Conservation (phyloP, 345 rosid genomes). For the Hevea brasiliensis region DNA sequence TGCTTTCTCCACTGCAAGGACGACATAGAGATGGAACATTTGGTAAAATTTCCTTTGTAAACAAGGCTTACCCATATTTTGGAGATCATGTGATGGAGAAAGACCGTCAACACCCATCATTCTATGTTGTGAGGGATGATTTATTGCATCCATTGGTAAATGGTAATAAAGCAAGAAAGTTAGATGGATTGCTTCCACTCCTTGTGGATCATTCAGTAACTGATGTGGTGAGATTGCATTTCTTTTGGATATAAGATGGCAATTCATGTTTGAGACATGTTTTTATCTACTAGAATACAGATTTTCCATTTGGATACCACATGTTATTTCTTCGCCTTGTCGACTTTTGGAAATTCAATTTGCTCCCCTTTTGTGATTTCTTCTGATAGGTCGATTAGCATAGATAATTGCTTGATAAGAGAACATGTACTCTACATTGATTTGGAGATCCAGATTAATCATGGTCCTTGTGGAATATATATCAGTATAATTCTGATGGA, state of each 20-base stretch:
- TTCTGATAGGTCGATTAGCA: neutral
- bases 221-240: slow-evolving; percentile 67
- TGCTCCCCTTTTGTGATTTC: neutral
- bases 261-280: neutral
- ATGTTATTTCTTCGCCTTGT: neutral
- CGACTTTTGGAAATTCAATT: neutral
- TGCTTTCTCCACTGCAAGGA: slow-evolving; percentile 33
- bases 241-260: slow-evolving; percentile 4
- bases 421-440: neutral
- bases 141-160: slow-evolving; percentile 83
- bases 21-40: slow-evolving; percentile 23
- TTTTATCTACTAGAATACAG: neutral
- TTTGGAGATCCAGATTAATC: neutral
- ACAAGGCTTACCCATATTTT: slow-evolving; percentile 41
- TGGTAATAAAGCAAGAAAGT: slow-evolving; percentile 91
- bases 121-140: slow-evolving; percentile 83
- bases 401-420: neutral
- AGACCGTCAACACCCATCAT: slow-evolving; percentile 38
- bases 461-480: neutral
- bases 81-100: slow-evolving; percentile 34
- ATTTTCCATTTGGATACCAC: neutral
- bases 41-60: slow-evolving; percentile 32
- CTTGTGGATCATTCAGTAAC: slow-evolving; percentile 59
- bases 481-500: neutral
- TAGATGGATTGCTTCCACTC: slow-evolving; percentile 76